phyloP scores from a whole-genome alignment of 495 filamentous ascomycete species.

The Platismatia glauca region DNA sequence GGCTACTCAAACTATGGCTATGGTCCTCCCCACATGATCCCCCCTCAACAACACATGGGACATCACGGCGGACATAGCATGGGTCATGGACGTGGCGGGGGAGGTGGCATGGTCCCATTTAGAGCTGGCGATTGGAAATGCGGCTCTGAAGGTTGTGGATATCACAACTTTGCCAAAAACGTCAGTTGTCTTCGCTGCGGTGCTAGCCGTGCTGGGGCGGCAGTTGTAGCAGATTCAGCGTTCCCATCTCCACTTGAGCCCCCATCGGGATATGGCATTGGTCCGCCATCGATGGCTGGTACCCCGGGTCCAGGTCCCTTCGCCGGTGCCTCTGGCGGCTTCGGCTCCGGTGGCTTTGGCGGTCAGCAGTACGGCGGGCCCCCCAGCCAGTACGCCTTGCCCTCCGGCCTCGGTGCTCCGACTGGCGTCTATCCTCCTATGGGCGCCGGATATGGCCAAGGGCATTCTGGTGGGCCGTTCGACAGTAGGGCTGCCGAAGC shows the following conservation, averaged over 20 bases:
- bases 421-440: slow-evolving; percentile 74
- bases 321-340: slow-evolving; percentile 55
- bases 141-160: slow-evolving; percentile 93
- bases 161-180: slow-evolving; percentile 99
- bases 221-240: slow-evolving; percentile 85
- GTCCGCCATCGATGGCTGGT: slow-evolving; percentile 71
- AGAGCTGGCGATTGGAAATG: slow-evolving; percentile 98
- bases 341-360: slow-evolving; percentile 65
- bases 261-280: slow-evolving; percentile 66
- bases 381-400: slow-evolving; percentile 81
- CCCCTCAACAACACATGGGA: slow-evolving; percentile 69
- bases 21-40: slow-evolving; percentile 70
- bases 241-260: slow-evolving; percentile 87
- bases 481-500: slow-evolving; percentile 89
- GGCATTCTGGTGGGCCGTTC: slow-evolving; percentile 80
- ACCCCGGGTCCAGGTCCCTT: slow-evolving; percentile 80
- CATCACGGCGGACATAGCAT: slow-evolving; percentile 65
- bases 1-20: slow-evolving; percentile 68
- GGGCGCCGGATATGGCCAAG: slow-evolving; percentile 59
- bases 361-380: slow-evolving; percentile 82
- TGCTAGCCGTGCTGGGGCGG: slow-evolving; percentile 84
- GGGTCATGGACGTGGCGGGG: slow-evolving; percentile 61
- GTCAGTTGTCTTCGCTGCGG: slow-evolving; percentile 94
- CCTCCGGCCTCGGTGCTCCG: slow-evolving; percentile 71
- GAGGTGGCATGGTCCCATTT: slow-evolving; percentile 88